Base-by-base conservation (phyloP, 208 protist species). In the Trypanosoma mega region DNA sequence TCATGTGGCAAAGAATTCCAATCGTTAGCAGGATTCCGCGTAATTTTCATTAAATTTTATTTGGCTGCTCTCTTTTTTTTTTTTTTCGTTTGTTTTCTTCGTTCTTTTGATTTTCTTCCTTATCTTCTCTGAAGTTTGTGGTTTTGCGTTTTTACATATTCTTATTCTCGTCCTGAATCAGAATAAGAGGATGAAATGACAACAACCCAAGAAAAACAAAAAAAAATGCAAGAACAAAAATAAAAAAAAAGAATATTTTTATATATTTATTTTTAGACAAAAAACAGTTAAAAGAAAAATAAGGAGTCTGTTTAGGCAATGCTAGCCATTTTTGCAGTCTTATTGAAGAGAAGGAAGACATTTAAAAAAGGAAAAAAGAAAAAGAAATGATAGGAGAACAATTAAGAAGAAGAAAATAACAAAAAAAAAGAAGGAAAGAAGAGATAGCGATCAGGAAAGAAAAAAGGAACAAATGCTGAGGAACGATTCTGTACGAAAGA, bases 51-150 rank as follows among this genome's bases (percentile, higher is more conserved):
- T 26, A 45, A 4, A 43, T 46, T 20, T 16, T 24, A 43, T 30
- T 45, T 1, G 23, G 30, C 9, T 30, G 8, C 16, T 20, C 29
- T 3, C 7, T 37, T 37, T 36, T 1, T 37, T 3, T 24, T 54
- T 3, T 33, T 36, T 36, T 54, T 36, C 31, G 23, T 36, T 54
- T 54, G 30, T 54, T 54, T 9, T 54, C 31, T 33, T 30, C 21
- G 30, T 61, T 30, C 63, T 51, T n/a, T 70, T 27, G 36, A 59
- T 60, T 54, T 44, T n/a, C 16, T 44, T 69, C 5, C 63, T 26
- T 67, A 16, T 47, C 30, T 53, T 16, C 16, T 60, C 21, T 47
- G 39, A 37, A 21, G 3, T n/a, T n/a, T n/a, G n/a, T n/a, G n/a
- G n/a, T n/a, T n/a, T n/a, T n/a, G n/a, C n/a, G n/a, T n/a, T n/a